Percentiles rank a stretch among this genome's conserved stretches.
Conservation (phyloP, 2,329 filamentous ascomycete species). For the Phoma sp. region DNA sequence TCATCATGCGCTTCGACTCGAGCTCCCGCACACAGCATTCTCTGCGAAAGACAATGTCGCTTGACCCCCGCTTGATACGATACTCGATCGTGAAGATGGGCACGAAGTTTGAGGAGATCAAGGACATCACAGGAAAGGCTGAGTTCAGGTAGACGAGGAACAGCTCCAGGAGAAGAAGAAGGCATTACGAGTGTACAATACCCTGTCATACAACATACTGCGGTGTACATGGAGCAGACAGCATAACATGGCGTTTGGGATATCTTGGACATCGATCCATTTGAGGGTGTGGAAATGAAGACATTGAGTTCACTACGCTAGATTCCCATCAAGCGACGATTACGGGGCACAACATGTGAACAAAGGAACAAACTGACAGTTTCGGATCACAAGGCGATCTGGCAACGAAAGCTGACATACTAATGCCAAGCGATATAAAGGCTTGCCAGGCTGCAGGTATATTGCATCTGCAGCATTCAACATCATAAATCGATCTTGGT, state of each 20-base stretch:
- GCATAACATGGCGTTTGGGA: conserved; percentile 16
- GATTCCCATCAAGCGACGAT: no score
- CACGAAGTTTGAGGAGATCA: conserved; percentile 66
- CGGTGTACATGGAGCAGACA: conserved; percentile 5
- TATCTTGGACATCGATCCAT: background rate
- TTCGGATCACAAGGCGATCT: no score
- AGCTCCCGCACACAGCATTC: conserved; percentile 74
- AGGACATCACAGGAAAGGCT: conserved; percentile 62
- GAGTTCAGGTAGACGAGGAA: conserved; percentile 48
- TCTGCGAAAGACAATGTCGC: conserved; percentile 74
- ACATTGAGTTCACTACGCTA: background rate
- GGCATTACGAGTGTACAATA: conserved; percentile 7
- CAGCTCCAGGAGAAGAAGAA: background rate
- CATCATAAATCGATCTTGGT: no score
- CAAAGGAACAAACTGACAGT: no score
- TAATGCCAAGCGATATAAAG: no score
- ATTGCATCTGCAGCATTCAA: no score
- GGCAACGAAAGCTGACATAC: no score
- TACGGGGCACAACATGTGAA: no score
- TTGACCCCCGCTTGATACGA: conserved; percentile 91
- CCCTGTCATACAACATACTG: conserved; percentile 4
- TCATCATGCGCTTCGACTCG: conserved; percentile 94
- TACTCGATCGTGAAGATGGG: conserved; percentile 88
- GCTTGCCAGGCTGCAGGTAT: no score
- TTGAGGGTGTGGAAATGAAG: background rate